A percentile compares a stretch with the other conserved stretches of the same genome.
Evolutionary conservation across 2,329 filamentous ascomycete genomes (phyloP).

Genomic region (Verticillium dahliae): DNA sequence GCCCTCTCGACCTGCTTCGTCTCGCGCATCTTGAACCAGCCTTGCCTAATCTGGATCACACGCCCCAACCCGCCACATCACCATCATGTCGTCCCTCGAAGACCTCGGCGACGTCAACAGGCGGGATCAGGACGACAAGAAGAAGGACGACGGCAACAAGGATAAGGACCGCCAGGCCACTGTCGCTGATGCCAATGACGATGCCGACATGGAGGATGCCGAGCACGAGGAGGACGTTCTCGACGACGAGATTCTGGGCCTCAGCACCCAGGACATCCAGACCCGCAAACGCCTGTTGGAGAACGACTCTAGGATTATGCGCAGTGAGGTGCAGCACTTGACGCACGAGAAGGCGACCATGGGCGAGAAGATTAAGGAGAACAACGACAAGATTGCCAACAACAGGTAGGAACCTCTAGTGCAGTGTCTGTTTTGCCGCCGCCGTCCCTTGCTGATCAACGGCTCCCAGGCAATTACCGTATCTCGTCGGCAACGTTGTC

Average conservation of each 20-base stretch:
- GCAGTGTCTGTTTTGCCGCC: not conserved
- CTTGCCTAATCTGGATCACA: not conserved
- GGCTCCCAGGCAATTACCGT: slow-evolving; percentile 78
- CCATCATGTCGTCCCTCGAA: slow-evolving; percentile 79
- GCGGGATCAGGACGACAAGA: slow-evolving; percentile 67
- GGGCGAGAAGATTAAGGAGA: slow-evolving; percentile 99
- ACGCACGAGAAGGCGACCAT: slow-evolving; percentile 93
- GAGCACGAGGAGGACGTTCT: slow-evolving; percentile 75
- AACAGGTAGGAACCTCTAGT: slow-evolving; percentile 62
- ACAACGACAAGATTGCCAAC: slow-evolving; percentile 97
- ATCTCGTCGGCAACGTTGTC: slow-evolving; percentile 96
- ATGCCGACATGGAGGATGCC: slow-evolving; percentile 88
- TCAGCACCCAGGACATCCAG: slow-evolving; percentile 90
- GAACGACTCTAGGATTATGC: slow-evolving; percentile 98
- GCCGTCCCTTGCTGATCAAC: not conserved
- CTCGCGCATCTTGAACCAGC: not conserved
- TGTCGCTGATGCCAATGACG: slow-evolving; percentile 54
- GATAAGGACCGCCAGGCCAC: slow-evolving; percentile 22
- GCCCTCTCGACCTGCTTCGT: not conserved
- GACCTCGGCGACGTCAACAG: slow-evolving; percentile 86
- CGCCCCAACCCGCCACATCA: slow-evolving; percentile 1
- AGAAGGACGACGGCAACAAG: slow-evolving; percentile 26
- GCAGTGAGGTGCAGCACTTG: slow-evolving; percentile 89
- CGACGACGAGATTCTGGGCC: slow-evolving; percentile 86
- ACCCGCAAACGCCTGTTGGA: slow-evolving; percentile 87